These are phyloP conservation scores for Moesziomyces aphidis DNA, from an alignment of 1,284 basidiomycete genomes.

Conservation along the genomic window DNA sequence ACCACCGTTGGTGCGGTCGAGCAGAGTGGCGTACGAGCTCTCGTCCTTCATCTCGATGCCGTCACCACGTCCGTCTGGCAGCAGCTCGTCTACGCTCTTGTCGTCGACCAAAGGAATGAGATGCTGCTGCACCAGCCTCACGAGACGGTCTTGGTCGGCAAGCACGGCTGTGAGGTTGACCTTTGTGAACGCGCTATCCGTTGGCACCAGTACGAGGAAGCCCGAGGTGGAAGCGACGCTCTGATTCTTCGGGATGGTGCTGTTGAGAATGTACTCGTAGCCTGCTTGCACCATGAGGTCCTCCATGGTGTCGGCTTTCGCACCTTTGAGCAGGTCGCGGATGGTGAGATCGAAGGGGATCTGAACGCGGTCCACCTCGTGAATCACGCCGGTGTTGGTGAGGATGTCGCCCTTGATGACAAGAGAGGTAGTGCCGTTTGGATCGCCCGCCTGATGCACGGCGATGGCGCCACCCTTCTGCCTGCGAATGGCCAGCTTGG, in stretches of 20 bases:
- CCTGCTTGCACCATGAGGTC: constrained; percentile 74
- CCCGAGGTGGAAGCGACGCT: constrained; percentile 7
- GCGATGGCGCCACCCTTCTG: constrained; percentile 46
- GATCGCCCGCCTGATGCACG: constrained; percentile 25
- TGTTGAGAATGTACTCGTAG: constrained; percentile 88
- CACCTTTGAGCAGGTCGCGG: constrained; percentile 84
- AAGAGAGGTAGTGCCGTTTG: constrained; percentile 20
- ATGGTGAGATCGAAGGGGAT: constrained; percentile 88
- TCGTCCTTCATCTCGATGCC: constrained; percentile 49
- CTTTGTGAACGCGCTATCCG: constrained; percentile 90
- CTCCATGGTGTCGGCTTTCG: constrained; percentile 82
- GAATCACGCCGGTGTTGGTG: constrained; percentile 90
- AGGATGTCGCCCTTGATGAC: constrained; percentile 74
- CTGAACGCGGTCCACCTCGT: constrained; percentile 85
- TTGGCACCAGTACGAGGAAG: constrained; percentile 79
- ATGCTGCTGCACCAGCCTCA: constrained; percentile 84
- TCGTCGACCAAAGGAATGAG: constrained; percentile 76
- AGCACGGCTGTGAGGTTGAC: constrained; percentile 85
- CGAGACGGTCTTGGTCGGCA: constrained; percentile 70
- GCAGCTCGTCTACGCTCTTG: constrained; percentile 23
- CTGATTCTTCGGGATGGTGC: constrained; percentile 70
- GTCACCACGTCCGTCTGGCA: constrained; percentile 29
- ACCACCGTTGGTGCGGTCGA: constrained; percentile 55
- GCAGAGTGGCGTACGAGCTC: constrained; percentile 44
- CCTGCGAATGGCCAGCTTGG: constrained; percentile 34